Percentiles rank a stretch among this genome's conserved stretches.
phyloP scores from a whole-genome alignment of 2,329 filamentous ascomycete species.

The Penicillium brevicompactum region DNA sequence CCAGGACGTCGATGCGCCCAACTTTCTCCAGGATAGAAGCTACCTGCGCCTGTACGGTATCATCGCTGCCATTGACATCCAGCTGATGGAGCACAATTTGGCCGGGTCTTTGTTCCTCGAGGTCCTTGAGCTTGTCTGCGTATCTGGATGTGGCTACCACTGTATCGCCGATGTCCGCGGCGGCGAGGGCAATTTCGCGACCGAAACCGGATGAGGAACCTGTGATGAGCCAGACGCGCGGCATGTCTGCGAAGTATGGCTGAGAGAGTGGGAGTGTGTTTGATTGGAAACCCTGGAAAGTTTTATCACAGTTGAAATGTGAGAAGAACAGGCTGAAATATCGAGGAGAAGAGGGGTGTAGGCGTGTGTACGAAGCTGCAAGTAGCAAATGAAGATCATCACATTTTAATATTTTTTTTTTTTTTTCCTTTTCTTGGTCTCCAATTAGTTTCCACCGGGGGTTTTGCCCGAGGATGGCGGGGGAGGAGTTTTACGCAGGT shows the following conservation, averaged over 20 bases:
- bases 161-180: slow-evolving; percentile 50
- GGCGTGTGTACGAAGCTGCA: too few relatives aligned
- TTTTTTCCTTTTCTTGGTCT: too few relatives aligned
- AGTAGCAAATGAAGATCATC: too few relatives aligned
- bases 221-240: slow-evolving; percentile 45
- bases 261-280: background rate
- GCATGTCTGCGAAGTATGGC: background rate
- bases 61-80: slow-evolving; percentile 2
- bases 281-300: too few relatives aligned
- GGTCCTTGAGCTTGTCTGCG: slow-evolving; percentile 22
- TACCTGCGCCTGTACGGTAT: background rate
- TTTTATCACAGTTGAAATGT: too few relatives aligned
- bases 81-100: background rate
- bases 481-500: too few relatives aligned
- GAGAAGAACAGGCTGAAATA: too few relatives aligned
- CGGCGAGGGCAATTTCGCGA: slow-evolving; percentile 46
- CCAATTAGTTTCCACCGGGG: too few relatives aligned
- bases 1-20: slow-evolving; percentile 5
- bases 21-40: background rate
- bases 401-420: too few relatives aligned
- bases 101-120: background rate
- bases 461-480: too few relatives aligned
- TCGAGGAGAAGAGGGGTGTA: too few relatives aligned
- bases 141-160: slow-evolving; percentile 55
- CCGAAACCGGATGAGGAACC: slow-evolving; percentile 57